Percentiles rank a stretch among this genome's conserved stretches.
These are phyloP conservation scores for Cladophialophora psammophila DNA, from an alignment of 2,329 filamentous ascomycete genomes.

Conservation along the genomic window DNA sequence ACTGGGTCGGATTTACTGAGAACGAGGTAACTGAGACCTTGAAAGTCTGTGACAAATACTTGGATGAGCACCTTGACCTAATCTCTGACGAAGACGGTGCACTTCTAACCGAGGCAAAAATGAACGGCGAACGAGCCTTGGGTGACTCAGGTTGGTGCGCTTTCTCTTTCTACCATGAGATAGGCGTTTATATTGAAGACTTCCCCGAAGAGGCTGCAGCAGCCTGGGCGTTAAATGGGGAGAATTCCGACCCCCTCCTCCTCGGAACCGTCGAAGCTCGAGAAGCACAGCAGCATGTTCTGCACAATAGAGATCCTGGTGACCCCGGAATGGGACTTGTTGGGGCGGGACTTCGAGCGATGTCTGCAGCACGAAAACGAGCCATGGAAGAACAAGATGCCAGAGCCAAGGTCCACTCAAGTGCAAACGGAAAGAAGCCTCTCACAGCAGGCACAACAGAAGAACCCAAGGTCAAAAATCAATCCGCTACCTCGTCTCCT, in stretches of 20 bases:
- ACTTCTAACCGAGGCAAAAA: conserved; percentile 70
- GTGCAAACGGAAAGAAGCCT: conserved; percentile 23
- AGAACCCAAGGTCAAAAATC: conserved; percentile 36
- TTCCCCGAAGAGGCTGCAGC: conserved; percentile 69
- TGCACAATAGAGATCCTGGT: conserved; percentile 44
- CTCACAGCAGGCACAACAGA: conserved; percentile 27
- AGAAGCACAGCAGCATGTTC: conserved; percentile 64
- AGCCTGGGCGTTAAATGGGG: conserved; percentile 72
- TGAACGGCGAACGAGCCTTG: conserved; percentile 66
- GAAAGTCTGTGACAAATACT: conserved; percentile 71
- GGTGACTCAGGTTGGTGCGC: conserved; percentile 69
- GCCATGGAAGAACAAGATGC: conserved; percentile 33
- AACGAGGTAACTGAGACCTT: conserved; percentile 69
- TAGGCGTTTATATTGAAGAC: conserved; percentile 74
- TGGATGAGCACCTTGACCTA: conserved; percentile 66
- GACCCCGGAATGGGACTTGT: conserved; percentile 52
- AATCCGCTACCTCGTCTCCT: conserved; percentile 23
- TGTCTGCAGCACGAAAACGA: conserved; percentile 41
- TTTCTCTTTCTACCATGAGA: conserved; percentile 75
- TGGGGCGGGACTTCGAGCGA: conserved; percentile 51
- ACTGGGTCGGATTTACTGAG: conserved; percentile 75
- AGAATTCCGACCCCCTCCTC: conserved; percentile 56
- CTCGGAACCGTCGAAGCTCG: conserved; percentile 65
- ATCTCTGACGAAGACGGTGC: conserved; percentile 68
- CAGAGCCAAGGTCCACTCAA: conserved; percentile 23